phyloP scores from a whole-genome alignment of 331 rosid species.

The Quercus tomentella region DNA sequence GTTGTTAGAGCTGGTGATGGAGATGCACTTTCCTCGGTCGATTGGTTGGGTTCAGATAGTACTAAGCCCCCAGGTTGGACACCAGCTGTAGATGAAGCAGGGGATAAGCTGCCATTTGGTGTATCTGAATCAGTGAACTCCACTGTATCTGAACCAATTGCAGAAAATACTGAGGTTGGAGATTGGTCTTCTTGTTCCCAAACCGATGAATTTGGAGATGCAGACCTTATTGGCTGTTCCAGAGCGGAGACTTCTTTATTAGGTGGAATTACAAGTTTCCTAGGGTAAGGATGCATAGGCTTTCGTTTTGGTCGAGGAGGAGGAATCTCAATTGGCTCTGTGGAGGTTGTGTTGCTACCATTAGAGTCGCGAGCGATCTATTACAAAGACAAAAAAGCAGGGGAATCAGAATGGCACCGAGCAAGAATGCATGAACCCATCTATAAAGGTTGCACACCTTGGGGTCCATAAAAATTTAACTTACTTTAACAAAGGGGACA shows the following conservation, averaged over 20 bases:
- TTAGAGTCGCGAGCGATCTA: slow-evolving; percentile 51
- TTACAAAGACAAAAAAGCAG: not conserved
- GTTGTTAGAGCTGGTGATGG: slow-evolving; percentile 22
- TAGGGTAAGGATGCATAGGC: slow-evolving; percentile 88
- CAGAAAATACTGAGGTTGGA: slow-evolving; percentile 63
- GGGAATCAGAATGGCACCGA: slow-evolving; percentile 13
- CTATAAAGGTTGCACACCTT: slow-evolving; percentile 24
- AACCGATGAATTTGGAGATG: slow-evolving; percentile 43
- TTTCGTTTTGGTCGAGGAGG: slow-evolving; percentile 86
- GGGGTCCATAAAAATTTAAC: slow-evolving; percentile 13
- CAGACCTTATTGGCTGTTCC: slow-evolving; percentile 39
- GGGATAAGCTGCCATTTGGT: slow-evolving; percentile 49
- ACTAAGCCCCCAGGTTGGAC: slow-evolving; percentile 17
- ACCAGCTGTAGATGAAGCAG: slow-evolving; percentile 49
- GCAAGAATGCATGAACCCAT: slow-evolving; percentile 5
- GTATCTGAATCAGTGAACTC: slow-evolving; percentile 50
- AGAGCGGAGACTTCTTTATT: slow-evolving; percentile 21
- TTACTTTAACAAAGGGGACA: slow-evolving; percentile 14
- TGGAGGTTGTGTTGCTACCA: slow-evolving; percentile 29
- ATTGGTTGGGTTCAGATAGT: slow-evolving; percentile 33
- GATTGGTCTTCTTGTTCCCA: slow-evolving; percentile 62
- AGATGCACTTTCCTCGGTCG: slow-evolving; percentile 33
- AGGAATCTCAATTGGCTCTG: slow-evolving; percentile 68
- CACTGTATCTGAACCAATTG: slow-evolving; percentile 38
- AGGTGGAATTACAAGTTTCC: slow-evolving; percentile 44